Evolutionary conservation across 108 stramenopile species (phyloP).

Genomic region (Bacterosira constricta): DNA sequence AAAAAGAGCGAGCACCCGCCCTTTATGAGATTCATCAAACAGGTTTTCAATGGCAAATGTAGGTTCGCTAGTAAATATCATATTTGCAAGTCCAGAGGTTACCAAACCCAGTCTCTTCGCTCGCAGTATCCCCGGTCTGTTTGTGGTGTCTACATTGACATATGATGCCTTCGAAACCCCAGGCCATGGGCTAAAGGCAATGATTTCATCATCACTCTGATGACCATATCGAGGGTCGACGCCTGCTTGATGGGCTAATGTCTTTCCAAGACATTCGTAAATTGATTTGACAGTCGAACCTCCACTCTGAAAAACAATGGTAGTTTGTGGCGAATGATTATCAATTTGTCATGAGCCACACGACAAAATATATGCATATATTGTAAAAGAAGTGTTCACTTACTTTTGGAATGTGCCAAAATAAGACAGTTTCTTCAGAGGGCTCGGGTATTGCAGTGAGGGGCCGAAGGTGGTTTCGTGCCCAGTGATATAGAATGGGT

Average conservation of each 20-base stretch:
- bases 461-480: too few relatives aligned
- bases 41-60: background rate
- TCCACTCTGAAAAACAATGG: constrained; percentile 11
- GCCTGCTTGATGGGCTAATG: constrained; percentile 22
- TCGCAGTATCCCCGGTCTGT: background rate
- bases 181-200: constrained; percentile 15
- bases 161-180: background rate
- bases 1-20: constrained; percentile 34
- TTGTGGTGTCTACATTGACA: constrained; percentile 6
- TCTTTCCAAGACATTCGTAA: constrained; percentile 20
- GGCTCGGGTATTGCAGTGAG: constrained; percentile 8
- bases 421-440: background rate
- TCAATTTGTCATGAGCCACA: too few relatives aligned
- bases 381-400: background rate
- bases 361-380: too few relatives aligned
- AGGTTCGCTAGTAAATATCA: background rate
- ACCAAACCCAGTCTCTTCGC: background rate
- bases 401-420: too few relatives aligned
- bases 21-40: background rate
- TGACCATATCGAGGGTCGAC: constrained; percentile 35
- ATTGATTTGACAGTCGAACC: constrained; percentile 44
- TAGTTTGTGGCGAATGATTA: too few relatives aligned
- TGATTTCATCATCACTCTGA: constrained; percentile 21
- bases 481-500: too few relatives aligned
- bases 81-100: background rate